Evolutionary conservation across 805 yeast genomes (phyloP).

Genomic region (Kodamaea neixiangensis): DNA sequence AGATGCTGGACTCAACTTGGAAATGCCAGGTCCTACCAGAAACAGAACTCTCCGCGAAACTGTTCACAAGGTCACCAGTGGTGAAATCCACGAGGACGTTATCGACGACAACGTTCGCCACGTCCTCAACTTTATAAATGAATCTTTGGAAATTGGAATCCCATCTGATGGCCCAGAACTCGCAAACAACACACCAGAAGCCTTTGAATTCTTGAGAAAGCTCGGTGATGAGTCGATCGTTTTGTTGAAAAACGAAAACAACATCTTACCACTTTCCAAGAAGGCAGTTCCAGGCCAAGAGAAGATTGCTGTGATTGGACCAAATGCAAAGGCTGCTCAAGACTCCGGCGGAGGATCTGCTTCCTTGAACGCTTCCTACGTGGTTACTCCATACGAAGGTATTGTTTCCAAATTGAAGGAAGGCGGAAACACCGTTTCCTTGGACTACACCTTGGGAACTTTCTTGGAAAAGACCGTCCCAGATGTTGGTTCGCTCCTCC

Average conservation of each 20-base stretch:
- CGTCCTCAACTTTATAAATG: slow-evolving; percentile 50
- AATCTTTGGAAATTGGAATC: slow-evolving; percentile 43
- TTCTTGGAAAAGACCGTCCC: slow-evolving; percentile 33
- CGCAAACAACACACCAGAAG: slow-evolving; percentile 43
- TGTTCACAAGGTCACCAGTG: slow-evolving; percentile 41
- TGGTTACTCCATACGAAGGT: slow-evolving; percentile 50
- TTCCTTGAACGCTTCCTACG: slow-evolving; percentile 48
- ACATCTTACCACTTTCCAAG: slow-evolving; percentile 46
- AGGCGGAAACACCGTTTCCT: slow-evolving; percentile 17
- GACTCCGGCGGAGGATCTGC: slow-evolving; percentile 69
- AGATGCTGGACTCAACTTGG: slow-evolving; percentile 60
- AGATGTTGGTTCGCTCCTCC: slow-evolving; percentile 25
- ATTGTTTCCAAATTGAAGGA: slow-evolving; percentile 32
- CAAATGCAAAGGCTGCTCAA: slow-evolving; percentile 52
- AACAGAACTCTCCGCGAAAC: slow-evolving; percentile 45
- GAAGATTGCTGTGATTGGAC: slow-evolving; percentile 56
- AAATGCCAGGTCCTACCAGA: slow-evolving; percentile 67
- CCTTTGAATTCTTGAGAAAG: slow-evolving; percentile 14
- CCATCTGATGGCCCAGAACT: slow-evolving; percentile 36
- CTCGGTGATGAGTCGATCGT: slow-evolving; percentile 53
- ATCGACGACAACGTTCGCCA: slow-evolving; percentile 51
- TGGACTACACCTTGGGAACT: slow-evolving; percentile 35
- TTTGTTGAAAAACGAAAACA: slow-evolving; percentile 53
- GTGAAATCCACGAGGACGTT: slow-evolving; percentile 40
- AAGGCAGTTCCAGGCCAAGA: neutral